Conservation (phyloP, 2,329 filamentous ascomycete genomes). For the Cordyceps fumosorosea region DNA sequence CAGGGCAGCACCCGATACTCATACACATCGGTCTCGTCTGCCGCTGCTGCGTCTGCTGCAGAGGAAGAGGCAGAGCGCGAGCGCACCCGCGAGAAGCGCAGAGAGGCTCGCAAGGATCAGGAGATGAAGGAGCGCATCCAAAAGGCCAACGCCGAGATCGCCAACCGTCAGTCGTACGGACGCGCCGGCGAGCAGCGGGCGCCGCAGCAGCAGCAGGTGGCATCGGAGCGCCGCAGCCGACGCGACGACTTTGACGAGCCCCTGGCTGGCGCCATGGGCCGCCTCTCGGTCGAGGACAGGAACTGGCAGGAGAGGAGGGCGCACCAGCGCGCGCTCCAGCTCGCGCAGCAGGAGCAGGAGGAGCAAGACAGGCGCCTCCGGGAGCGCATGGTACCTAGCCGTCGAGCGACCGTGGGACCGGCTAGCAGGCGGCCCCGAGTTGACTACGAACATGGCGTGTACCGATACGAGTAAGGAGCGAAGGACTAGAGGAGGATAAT, state of each 20-base stretch:
- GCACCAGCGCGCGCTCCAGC: slow-evolving; percentile 18
- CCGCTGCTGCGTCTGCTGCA: neutral
- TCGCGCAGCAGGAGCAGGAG: slow-evolving; percentile 30
- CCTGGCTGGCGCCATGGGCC: slow-evolving; percentile 26
- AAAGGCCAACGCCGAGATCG: slow-evolving; percentile 37
- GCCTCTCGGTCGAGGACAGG: slow-evolving; percentile 26
- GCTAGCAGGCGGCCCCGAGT: slow-evolving; percentile 30
- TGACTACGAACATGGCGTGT: slow-evolving; percentile 32
- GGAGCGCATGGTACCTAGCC: slow-evolving; percentile 34
- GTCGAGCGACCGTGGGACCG: slow-evolving; percentile 30
- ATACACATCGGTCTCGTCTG: neutral
- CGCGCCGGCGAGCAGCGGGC: neutral
- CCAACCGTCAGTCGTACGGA: slow-evolving; percentile 29
- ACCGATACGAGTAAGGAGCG: slow-evolving; percentile 25
- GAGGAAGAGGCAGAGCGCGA: slow-evolving; percentile 16
- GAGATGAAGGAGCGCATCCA: slow-evolving; percentile 29
- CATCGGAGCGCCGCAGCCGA: neutral
- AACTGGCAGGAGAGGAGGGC: slow-evolving; percentile 27
- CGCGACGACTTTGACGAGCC: slow-evolving; percentile 22
- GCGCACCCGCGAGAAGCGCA: slow-evolving; percentile 20
- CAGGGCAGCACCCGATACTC: slow-evolving; percentile 21
- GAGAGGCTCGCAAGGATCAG: slow-evolving; percentile 14
- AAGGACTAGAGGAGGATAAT: slow-evolving; percentile 8
- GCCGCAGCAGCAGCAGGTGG: neutral
- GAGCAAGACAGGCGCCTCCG: slow-evolving; percentile 32